These are phyloP conservation scores for Aspergillus novofumigatus DNA, from an alignment of 2,329 filamentous ascomycete species.

Conservation along the genomic window DNA sequence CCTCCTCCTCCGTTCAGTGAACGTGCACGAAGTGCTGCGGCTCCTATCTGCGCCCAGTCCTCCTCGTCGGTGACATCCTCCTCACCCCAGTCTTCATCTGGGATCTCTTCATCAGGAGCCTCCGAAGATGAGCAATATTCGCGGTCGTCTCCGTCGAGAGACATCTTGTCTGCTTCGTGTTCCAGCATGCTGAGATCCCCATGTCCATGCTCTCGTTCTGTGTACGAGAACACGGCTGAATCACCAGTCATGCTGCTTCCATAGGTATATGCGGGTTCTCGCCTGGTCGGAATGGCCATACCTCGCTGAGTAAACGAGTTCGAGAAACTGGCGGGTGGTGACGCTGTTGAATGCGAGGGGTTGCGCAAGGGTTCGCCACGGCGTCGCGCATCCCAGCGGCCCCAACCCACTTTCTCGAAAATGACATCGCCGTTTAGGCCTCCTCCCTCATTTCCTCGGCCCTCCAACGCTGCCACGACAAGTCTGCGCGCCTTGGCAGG, in stretches of 20 bases:
- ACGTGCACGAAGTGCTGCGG: slow-evolving; percentile 72
- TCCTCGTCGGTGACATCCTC: slow-evolving; percentile 91
- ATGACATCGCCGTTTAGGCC: slow-evolving; percentile 54
- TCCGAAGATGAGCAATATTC: slow-evolving; percentile 72
- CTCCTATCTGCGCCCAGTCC: slow-evolving; percentile 88
- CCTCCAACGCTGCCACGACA: slow-evolving; percentile 88
- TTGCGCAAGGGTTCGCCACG: slow-evolving; percentile 55
- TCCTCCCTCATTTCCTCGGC: slow-evolving; percentile 57
- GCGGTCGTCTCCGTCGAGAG: slow-evolving; percentile 64
- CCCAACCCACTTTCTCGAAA: slow-evolving; percentile 97
- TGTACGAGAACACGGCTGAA: slow-evolving; percentile 71
- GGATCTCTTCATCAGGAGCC: slow-evolving; percentile 59
- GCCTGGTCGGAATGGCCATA: slow-evolving; percentile 44
- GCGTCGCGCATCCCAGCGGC: slow-evolving; percentile 83
- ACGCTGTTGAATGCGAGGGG: slow-evolving; percentile 30
- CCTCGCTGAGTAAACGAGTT: slow-evolving; percentile 43
- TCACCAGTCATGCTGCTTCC: slow-evolving; percentile 64
- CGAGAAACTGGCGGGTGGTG: slow-evolving; percentile 50
- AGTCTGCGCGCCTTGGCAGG: slow-evolving; percentile 85
- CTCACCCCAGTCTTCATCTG: slow-evolving; percentile 75
- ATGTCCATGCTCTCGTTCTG: slow-evolving; percentile 58
- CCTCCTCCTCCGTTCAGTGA: slow-evolving; percentile 47
- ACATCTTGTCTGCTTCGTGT: slow-evolving; percentile 94
- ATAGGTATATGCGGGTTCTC: slow-evolving; percentile 40
- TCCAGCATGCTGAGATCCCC: slow-evolving; percentile 66